Evolutionary conservation across 371 early-diverging fungal species (phyloP).

Genomic region (Mucor saturninus): DNA sequence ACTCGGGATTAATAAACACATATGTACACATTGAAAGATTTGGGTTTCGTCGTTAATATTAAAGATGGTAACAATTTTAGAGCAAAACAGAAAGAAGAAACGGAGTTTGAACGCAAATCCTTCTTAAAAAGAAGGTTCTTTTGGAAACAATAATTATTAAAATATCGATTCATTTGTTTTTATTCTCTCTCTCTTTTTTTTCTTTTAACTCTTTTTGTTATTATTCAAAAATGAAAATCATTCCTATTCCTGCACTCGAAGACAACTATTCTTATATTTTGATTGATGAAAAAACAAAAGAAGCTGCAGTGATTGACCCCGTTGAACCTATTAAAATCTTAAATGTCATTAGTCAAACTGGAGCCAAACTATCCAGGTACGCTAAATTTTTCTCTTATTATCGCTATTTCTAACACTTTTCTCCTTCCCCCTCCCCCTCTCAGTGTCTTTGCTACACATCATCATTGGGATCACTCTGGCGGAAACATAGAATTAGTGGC

Average conservation of each 20-base stretch:
- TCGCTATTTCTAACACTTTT: too few relatives aligned
- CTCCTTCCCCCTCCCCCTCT: too few relatives aligned
- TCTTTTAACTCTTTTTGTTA: not conserved
- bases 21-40: too few relatives aligned
- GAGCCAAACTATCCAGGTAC: conserved; percentile 56
- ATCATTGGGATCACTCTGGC: conserved; percentile 83
- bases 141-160: conserved; percentile 13
- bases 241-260: conserved; percentile 46
- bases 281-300: conserved; percentile 69
- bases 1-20: too few relatives aligned
- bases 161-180: conserved; percentile 5
- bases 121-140: conserved; percentile 16
- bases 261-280: conserved; percentile 88
- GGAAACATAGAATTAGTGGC: conserved; percentile 69
- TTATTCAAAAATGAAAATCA: conserved; percentile 31
- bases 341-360: conserved; percentile 47
- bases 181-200: conserved; percentile 3
- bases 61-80: too few relatives aligned
- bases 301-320: conserved; percentile 65
- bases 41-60: too few relatives aligned
- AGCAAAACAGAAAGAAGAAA: not conserved
- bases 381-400: too few relatives aligned
- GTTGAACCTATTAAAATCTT: conserved; percentile 62
- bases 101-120: conserved; percentile 9
- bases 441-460: conserved; percentile 13